Base-by-base conservation (phyloP, 2,329 filamentous ascomycete species). In the Colletotrichum tamarilloi region DNA sequence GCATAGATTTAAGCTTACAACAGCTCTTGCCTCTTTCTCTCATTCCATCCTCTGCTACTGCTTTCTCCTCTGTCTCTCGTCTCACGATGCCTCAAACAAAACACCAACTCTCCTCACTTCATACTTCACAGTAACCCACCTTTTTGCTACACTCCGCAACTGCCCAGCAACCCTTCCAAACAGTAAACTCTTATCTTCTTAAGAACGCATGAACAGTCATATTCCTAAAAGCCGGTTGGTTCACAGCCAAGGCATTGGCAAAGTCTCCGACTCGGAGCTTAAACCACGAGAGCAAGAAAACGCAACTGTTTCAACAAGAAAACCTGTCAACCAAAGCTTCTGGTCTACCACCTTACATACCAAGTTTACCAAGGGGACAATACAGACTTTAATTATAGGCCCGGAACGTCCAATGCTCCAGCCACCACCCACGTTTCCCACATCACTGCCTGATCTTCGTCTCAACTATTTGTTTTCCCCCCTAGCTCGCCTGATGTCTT, bases 361-460 rank as follows among this genome's bases (percentile, higher is more conserved):
- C 56, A 60, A 30, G 46, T 30, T 46, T 46, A 52, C 38, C 35
- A 67, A 42, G 62, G 26, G 62, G 26, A 16, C 16, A 22, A n/a
- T 49, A 49, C 42, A 19, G 42, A 49, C 42, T 49, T 49, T 56
- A 66, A 57, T 42, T 65, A 62, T 56, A 65, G 59, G 60, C 67
- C 42, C 70, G 67, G 67, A 73, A 65, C 67, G 60, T 38, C 60
- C 60, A 62, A 62, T 58, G 71, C 71, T 38, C 60, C 71, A 59
- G 30, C 62, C 16, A 30, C 57, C 42, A 55, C 69, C 69, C 69
- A 59, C 52, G 69, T 68, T 70, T 69, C 66, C 53, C 60, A 60
- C 55, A 46, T 57, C 60, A 46, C 52, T 74, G 62, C 72, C 68
- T 68, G 68, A 68, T 74, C 72, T 68, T 58, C 72, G 72, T 74